Percentiles rank a stretch among this genome's conserved stretches.
Conservation (phyloP, 2,329 filamentous ascomycete species). For the Trichophyton benhamiae region DNA sequence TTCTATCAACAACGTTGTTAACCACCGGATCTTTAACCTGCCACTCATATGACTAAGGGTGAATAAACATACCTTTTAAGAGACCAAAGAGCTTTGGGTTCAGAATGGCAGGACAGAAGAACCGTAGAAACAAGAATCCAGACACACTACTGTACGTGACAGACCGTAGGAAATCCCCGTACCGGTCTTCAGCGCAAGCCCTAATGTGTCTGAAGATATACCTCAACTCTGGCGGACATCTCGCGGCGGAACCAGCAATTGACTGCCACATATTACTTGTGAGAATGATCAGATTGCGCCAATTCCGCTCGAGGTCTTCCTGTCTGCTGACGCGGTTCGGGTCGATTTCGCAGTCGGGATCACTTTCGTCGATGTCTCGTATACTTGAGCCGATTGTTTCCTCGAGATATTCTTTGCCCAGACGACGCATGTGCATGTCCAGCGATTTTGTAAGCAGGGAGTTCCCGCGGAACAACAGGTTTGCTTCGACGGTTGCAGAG, state of each 20-base stretch:
- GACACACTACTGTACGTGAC: conserved; percentile 91
- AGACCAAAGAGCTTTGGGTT: conserved; percentile 90
- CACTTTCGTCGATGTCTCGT: conserved; percentile 75
- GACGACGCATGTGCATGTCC: conserved; percentile 87
- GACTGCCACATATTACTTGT: conserved; percentile 78
- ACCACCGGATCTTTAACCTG: no score
- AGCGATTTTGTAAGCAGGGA: conserved; percentile 85
- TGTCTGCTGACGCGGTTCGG: conserved; percentile 57
- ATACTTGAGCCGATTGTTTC: conserved; percentile 78
- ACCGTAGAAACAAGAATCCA: conserved; percentile 84
- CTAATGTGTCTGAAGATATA: conserved; percentile 82
- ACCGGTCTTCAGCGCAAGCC: conserved; percentile 85
- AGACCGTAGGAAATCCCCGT: conserved; percentile 80
- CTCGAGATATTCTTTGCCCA: conserved; percentile 86
- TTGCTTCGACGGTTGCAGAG: conserved; percentile 64
- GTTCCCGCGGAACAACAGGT: conserved; percentile 88
- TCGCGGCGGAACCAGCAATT: conserved; percentile 61
- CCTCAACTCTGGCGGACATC: conserved; percentile 68
- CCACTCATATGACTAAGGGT: no score
- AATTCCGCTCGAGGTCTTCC: conserved; percentile 71
- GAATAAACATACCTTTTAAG: conserved; percentile 45
- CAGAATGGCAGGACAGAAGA: conserved; percentile 91
- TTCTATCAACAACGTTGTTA: conserved; percentile 40
- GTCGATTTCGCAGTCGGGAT: conserved; percentile 90
- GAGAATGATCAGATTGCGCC: conserved; percentile 60